These are phyloP conservation scores for Tylopilus cervinicoccineus DNA, from an alignment of 768 basidiomycete species.

Conservation along the genomic window DNA sequence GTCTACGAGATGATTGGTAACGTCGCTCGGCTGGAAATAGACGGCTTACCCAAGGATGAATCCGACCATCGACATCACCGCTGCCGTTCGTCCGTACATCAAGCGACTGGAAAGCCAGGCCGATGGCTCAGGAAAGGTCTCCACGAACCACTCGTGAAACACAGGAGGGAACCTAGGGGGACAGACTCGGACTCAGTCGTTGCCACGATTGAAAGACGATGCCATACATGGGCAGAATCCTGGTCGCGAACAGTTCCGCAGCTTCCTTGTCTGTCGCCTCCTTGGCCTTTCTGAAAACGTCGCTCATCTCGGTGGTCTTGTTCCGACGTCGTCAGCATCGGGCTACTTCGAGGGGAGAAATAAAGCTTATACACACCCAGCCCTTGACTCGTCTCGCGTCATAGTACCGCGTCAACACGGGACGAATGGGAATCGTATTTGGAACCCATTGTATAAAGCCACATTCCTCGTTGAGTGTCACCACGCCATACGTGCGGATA, in stretches of 20 bases:
- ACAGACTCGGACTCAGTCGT: not conserved
- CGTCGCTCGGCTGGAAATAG: not conserved
- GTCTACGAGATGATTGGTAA: constrained; percentile 37
- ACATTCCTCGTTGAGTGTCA: constrained; percentile 94
- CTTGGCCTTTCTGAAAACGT: constrained; percentile 49
- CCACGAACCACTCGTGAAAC: constrained; percentile 96
- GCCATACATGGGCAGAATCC: constrained; percentile 57
- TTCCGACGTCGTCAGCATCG: not conserved
- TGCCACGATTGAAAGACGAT: not conserved
- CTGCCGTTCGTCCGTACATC: constrained; percentile 82
- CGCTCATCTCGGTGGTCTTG: constrained; percentile 45
- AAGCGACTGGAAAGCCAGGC: constrained; percentile 91
- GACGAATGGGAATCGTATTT: constrained; percentile 81
- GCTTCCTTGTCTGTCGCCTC: constrained; percentile 46
- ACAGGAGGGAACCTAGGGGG: constrained; percentile 67
- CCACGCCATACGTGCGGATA: constrained; percentile 97
- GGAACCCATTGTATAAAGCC: constrained; percentile 99
- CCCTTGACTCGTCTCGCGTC: constrained; percentile 41
- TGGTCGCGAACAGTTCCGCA: constrained; percentile 45
- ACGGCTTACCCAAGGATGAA: constrained; percentile 80
- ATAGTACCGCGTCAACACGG: constrained; percentile 69
- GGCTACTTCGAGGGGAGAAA: not conserved
- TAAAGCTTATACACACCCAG: constrained; percentile 40
- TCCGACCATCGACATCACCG: constrained; percentile 99
- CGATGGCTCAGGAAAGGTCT: constrained; percentile 94